Conservation (phyloP, 495 filamentous ascomycete genomes). For the Clavariopsis aquatica region DNA sequence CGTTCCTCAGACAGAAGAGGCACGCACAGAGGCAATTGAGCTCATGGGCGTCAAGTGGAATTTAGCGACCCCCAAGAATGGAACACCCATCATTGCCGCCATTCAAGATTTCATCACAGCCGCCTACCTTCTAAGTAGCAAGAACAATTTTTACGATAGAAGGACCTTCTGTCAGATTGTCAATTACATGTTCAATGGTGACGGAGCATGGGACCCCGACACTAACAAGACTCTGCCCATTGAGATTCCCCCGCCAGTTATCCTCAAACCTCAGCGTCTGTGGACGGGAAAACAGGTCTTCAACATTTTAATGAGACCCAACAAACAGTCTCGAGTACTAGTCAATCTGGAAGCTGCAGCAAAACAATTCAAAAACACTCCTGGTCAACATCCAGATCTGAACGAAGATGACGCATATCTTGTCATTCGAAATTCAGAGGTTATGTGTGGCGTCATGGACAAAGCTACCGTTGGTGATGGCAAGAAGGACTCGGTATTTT, state of each 20-base stretch:
- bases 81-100: conserved; percentile 95
- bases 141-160: conserved; percentile 89
- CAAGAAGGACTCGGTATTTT: conserved; percentile 97
- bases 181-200: conserved; percentile 87
- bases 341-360: conserved; percentile 95
- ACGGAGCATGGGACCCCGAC: conserved; percentile 46
- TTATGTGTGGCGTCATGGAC: conserved; percentile 99
- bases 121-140: conserved; percentile 85
- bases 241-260: conserved; percentile 81
- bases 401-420: conserved; percentile 83
- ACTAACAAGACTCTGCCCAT: conserved; percentile 56
- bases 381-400: conserved; percentile 66
- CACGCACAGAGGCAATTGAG: conserved; percentile 89
- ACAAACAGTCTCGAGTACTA: conserved; percentile 71
- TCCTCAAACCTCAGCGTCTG: conserved; percentile 80
- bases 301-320: conserved; percentile 91
- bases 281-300: conserved; percentile 99
- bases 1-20: conserved; percentile 97
- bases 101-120: conserved; percentile 99
- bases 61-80: conserved; percentile 91
- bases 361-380: conserved; percentile 68
- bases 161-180: conserved; percentile 84
- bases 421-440: conserved; percentile 90
- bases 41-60: conserved; percentile 99
- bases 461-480: conserved; percentile 92